A percentile compares a stretch with the other conserved stretches of the same genome.
Conservation (phyloP, 2,329 filamentous ascomycete genomes). For the Eutypa lata region DNA sequence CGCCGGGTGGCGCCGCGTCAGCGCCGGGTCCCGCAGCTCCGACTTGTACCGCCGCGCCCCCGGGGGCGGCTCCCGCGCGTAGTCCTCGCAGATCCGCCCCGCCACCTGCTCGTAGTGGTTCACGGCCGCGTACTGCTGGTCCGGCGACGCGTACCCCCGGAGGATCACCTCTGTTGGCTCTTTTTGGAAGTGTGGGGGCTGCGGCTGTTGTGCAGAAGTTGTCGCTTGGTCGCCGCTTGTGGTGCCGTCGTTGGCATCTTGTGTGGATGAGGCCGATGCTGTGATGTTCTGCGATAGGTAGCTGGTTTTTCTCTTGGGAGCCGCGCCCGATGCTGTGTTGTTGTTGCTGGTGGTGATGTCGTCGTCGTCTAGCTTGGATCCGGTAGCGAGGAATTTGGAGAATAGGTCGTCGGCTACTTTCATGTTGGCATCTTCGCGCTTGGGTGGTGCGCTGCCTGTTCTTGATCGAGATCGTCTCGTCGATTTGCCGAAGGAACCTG, state of each 20-base stretch:
- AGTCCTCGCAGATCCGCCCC: constrained; percentile 87
- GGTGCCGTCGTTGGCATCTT: too few species aligned
- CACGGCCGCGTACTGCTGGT: constrained; percentile 81
- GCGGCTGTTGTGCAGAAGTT: too few species aligned
- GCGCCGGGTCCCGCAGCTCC: constrained; percentile 69
- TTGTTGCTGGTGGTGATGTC: neutral
- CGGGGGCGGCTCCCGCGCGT: constrained; percentile 77
- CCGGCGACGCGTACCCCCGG: constrained; percentile 67
- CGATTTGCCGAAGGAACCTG: constrained; percentile 66
- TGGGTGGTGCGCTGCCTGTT: constrained; percentile 52
- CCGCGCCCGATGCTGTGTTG: neutral
- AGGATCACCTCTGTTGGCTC: constrained; percentile 73
- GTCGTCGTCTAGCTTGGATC: constrained; percentile 24
- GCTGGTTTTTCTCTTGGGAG: constrained; percentile 32
- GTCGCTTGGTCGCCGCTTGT: too few species aligned
- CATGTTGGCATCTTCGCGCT: constrained; percentile 60
- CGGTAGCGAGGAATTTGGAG: constrained; percentile 51
- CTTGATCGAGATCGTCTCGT: constrained; percentile 60
- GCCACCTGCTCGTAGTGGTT: constrained; percentile 85
- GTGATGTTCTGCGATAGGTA: constrained; percentile 31
- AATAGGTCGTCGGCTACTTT: constrained; percentile 62
- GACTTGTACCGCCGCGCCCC: constrained; percentile 69
- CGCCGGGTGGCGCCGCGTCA: constrained; percentile 60
- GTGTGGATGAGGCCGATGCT: constrained; percentile 17
- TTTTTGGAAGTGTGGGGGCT: constrained; percentile 26